Percentiles rank a stretch among this genome's conserved stretches.
These are phyloP conservation scores for Penicillium sp. DNA, from an alignment of 2,329 filamentous ascomycete genomes.

Conservation along the genomic window DNA sequence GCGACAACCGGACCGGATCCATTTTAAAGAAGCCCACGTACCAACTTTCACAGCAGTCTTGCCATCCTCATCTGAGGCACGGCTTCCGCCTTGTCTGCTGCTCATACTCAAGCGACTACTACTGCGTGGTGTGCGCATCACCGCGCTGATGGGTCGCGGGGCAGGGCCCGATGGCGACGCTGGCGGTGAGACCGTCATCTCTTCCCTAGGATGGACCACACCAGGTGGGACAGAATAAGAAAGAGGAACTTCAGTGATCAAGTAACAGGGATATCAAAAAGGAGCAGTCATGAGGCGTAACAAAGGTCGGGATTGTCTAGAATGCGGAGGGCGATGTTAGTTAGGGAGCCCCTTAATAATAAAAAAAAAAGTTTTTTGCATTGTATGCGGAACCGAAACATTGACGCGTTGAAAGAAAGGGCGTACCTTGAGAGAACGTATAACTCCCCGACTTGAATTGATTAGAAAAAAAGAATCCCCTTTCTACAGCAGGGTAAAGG, in stretches of 20 bases:
- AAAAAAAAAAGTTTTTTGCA: background rate
- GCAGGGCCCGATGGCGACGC: slow-evolving; percentile 59
- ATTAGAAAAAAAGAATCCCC: slow-evolving; percentile 4
- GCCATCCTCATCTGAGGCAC: slow-evolving; percentile 83
- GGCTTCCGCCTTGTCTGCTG: slow-evolving; percentile 73
- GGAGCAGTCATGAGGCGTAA: slow-evolving; percentile 19
- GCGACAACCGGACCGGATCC: background rate
- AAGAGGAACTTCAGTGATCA: background rate
- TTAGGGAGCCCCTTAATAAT: slow-evolving; percentile 7
- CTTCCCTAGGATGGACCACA: slow-evolving; percentile 17
- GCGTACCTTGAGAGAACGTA: background rate
- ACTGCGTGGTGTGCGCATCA: slow-evolving; percentile 75
- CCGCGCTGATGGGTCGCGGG: slow-evolving; percentile 75
- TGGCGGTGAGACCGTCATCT: slow-evolving; percentile 68
- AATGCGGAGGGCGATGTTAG: slow-evolving; percentile 16
- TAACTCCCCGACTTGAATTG: background rate
- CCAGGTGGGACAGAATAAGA: slow-evolving; percentile 15
- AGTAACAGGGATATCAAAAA: background rate
- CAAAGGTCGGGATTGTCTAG: slow-evolving; percentile 13
- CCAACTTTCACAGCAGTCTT: slow-evolving; percentile 95
- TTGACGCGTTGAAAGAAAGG: background rate
- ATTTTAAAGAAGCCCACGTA: slow-evolving; percentile 53
- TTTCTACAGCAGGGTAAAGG: slow-evolving; percentile 8
- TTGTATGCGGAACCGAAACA: background rate
- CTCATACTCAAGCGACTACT: slow-evolving; percentile 80